Conservation (phyloP, 1,284 basidiomycete species). For the Cryptococcus hybrid region DNA sequence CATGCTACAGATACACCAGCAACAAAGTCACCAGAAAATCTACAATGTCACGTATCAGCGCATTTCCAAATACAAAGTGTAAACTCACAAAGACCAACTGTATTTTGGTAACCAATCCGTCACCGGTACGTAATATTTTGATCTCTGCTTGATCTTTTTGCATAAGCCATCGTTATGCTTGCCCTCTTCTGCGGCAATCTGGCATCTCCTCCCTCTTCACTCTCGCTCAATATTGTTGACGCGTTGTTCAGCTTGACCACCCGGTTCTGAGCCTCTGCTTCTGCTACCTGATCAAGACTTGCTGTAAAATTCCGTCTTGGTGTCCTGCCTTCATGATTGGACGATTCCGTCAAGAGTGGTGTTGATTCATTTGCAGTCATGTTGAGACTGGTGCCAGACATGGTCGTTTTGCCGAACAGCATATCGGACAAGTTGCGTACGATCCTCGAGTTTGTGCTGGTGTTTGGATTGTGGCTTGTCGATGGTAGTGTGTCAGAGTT, state of each 20-base stretch:
- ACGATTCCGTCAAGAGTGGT: not conserved
- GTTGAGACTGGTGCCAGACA: not conserved
- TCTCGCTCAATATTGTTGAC: not conserved
- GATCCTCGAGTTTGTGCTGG: not conserved
- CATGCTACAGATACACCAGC: slow-evolving; percentile 81
- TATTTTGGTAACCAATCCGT: slow-evolving; percentile 79
- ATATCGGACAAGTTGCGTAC: not conserved
- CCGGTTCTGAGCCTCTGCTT: not conserved
- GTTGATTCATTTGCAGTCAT: not conserved
- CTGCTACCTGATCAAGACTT: not conserved
- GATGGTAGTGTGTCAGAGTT: not conserved
- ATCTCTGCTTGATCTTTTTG: slow-evolving; percentile 45
- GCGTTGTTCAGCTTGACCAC: not conserved
- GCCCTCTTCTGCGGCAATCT: slow-evolving; percentile 2
- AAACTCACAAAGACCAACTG: slow-evolving; percentile 63
- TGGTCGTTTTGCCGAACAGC: not conserved
- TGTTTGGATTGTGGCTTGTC: not conserved
- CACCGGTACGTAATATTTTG: slow-evolving; percentile 50
- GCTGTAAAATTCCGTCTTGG: slow-evolving; percentile 2
- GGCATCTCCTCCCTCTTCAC: not conserved
- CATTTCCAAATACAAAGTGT: not conserved
- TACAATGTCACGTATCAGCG: slow-evolving; percentile 38
- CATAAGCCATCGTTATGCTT: slow-evolving; percentile 8
- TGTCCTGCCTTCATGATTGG: not conserved
- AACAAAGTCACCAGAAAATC: slow-evolving; percentile 74